Conservation (phyloP, 148 eudicot species). For the Spergularia marina region DNA sequence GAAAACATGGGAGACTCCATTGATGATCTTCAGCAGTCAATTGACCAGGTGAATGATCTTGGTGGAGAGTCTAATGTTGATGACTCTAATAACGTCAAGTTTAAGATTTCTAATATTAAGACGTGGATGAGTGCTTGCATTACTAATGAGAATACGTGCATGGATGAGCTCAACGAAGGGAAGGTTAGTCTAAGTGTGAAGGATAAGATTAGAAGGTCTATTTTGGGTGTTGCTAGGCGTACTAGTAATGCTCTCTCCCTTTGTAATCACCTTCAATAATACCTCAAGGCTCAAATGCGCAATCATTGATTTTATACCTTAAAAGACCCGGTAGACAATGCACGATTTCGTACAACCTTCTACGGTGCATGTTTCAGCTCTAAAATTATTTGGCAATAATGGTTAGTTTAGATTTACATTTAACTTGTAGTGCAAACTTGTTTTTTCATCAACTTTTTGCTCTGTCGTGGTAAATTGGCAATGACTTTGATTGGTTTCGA, state of each 20-base stretch:
- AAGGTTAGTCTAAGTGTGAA: constrained; percentile 25
- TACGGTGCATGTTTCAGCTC: too few species aligned
- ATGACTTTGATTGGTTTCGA: too few species aligned
- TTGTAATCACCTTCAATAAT: constrained; percentile 36
- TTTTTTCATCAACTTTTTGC: too few species aligned
- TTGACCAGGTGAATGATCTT: constrained; percentile 19
- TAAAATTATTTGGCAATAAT: too few species aligned
- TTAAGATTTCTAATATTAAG: constrained; percentile 40
- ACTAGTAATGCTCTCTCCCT: constrained; percentile 47
- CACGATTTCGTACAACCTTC: too few species aligned
- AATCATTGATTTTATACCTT: too few species aligned
- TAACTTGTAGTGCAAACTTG: too few species aligned
- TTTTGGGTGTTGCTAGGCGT: constrained; percentile 24
- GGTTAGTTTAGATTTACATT: too few species aligned
- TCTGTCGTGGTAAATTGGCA: too few species aligned
- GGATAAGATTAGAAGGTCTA: constrained; percentile 25
- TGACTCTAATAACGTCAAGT: constrained; percentile 12
- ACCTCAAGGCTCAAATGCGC: too few species aligned
- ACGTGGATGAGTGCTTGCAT: constrained; percentile 64
- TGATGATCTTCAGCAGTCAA: constrained; percentile 33
- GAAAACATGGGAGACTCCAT: constrained; percentile 33
- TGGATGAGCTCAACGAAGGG: constrained; percentile 45
- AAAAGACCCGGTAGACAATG: too few species aligned
- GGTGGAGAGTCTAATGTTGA: background rate
- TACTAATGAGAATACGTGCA: constrained; percentile 52